Evolutionary conservation across 768 basidiomycete species (phyloP).

Genomic region (Tephrocybe rancida): DNA sequence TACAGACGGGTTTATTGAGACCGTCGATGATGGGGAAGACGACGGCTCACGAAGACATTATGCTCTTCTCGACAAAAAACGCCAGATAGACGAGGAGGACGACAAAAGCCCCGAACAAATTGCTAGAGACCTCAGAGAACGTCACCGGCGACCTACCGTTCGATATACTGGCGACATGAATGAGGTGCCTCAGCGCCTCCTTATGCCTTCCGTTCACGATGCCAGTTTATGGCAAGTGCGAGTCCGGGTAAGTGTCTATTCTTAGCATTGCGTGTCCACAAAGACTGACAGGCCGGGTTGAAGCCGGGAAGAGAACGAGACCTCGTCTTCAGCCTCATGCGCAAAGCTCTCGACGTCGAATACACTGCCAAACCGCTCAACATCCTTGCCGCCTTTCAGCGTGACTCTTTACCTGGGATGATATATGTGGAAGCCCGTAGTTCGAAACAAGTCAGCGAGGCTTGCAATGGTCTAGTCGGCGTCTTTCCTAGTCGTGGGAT

Average conservation of each 20-base stretch:
- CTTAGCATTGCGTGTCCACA: background rate
- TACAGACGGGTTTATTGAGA: constrained; percentile 73
- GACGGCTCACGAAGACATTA: constrained; percentile 62
- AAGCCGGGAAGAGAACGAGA: constrained; percentile 93
- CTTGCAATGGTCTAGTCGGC: constrained; percentile 89
- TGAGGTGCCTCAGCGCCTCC: constrained; percentile 86
- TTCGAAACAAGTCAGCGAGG: constrained; percentile 81
- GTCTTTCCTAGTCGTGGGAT: constrained; percentile 85
- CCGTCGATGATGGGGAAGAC: constrained; percentile 66
- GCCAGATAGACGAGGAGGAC: constrained; percentile 72
- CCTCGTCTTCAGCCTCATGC: constrained; percentile 92
- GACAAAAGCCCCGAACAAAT: constrained; percentile 84
- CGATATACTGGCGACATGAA: constrained; percentile 92
- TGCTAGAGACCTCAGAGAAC: constrained; percentile 77
- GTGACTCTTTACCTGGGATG: constrained; percentile 93
- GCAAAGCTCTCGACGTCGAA: constrained; percentile 87
- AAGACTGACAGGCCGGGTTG: constrained; percentile 1
- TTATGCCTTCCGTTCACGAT: constrained; percentile 97
- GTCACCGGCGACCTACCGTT: constrained; percentile 70
- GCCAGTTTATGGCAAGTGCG: constrained; percentile 95
- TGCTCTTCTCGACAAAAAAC: constrained; percentile 64
- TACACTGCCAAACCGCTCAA: constrained; percentile 75
- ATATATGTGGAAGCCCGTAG: constrained; percentile 95
- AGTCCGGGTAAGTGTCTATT: constrained; percentile 67
- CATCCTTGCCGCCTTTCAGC: constrained; percentile 94